Base-by-base conservation (phyloP, 306 rosid genomes). In the Trifolium subterraneum region DNA sequence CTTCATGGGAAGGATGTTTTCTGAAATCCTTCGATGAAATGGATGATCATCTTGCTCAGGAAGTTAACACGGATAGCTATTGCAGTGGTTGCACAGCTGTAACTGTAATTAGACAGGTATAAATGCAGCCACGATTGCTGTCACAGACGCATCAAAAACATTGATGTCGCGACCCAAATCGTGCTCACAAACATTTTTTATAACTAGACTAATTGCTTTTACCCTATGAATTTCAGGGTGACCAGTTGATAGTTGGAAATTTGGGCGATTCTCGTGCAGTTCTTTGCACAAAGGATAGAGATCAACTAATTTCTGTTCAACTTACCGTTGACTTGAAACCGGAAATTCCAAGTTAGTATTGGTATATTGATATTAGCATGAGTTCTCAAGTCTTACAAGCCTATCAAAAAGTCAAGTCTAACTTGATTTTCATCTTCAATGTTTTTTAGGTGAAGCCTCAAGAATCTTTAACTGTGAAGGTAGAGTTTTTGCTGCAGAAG, bases 221-320 rank as follows among this genome's bases (percentile, higher is more conserved):
- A 9, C 35, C 2, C 7, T 7, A 19, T 38, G 47, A 68, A 59
- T 83, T 82, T 77, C 88, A 95, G 99, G 92, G 90, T 42, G 92
- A 86, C 19, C 82, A 79, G 61, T 68, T 95, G 79, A 83, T 92
- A 39, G 76, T 95, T 67, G 95, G 92, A 63, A 95, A 90, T 82
- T 70, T 92, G 84, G 99, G 99, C 1, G 99, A 95, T 70, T 92
- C 98, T 73, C 95, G 99, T 5, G 99, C 99, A 0, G 81, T 95
- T 84, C 95, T 95, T 64, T 88, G 96, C 65, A 92, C 89, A 10
- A 95, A 86, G 73, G 87, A 86, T 10, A 70, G 78, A 27, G 80
- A 86, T 44, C 88, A 91, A 54, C 87, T 84, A 19, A 15, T 85
- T 71, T 75, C 99, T 45, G 71, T 87, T 55, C 99, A 92, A 83